Conservation (phyloP, 2,329 filamentous ascomycete genomes). For the Lasiodiplodia gonubiensis region DNA sequence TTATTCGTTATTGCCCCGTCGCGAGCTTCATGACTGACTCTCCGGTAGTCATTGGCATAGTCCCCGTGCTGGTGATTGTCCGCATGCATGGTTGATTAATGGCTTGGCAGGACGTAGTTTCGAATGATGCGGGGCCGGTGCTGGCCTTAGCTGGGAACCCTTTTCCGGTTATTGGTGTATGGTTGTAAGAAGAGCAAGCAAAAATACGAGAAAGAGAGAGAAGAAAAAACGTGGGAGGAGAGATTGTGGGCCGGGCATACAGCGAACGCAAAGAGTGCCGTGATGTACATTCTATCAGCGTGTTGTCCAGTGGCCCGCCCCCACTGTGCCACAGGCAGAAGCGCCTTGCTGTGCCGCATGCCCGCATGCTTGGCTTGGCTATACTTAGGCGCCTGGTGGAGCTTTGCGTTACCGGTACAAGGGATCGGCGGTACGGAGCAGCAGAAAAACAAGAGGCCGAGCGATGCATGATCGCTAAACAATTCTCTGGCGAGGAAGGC, state of each 20-base stretch:
- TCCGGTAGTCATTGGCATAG: neutral
- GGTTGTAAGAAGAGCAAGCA: too few relatives aligned
- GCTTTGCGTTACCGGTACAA: neutral
- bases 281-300: neutral
- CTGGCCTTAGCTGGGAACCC: too few relatives aligned
- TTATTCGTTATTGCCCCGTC: neutral
- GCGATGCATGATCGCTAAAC: neutral
- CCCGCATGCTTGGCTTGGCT: neutral
- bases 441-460: neutral
- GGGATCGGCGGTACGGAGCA: neutral
- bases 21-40: neutral
- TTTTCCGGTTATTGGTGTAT: too few relatives aligned
- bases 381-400: neutral
- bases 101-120: too few relatives aligned
- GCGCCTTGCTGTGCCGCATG: neutral
- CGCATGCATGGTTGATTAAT: neutral
- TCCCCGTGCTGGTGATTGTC: neutral
- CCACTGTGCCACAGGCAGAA: too few relatives aligned
- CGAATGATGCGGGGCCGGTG: neutral
- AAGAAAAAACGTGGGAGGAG: neutral
- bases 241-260: neutral
- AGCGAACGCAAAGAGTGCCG: neutral
- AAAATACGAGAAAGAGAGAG: neutral
- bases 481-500: neutral
- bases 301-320: too few relatives aligned